Evolutionary conservation across 2,329 filamentous ascomycete genomes (phyloP), one percentile per base, ranked within the genome.

Genomic region (Plenodomus tracheiphilus): DNA sequence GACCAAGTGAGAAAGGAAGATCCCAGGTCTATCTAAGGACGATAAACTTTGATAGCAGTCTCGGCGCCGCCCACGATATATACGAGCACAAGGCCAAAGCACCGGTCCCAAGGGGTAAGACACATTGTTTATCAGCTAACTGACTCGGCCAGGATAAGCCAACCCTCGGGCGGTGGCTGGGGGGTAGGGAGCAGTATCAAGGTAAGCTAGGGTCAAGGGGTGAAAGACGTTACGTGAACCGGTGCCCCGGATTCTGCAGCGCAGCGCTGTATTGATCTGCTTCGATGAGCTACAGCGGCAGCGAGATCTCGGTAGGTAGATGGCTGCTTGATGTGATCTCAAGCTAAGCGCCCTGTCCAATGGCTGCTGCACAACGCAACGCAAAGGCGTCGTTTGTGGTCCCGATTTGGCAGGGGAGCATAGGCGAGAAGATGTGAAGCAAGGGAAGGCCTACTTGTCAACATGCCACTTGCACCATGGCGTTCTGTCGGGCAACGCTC

Each of bases 391-490:
- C 53, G 43, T 47, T 45, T 54, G 60, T 61, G 49, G 45, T 48
- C 54, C 53, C 46, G 47, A 54, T 46, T 38, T 47, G 56, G 50
- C 43, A 56, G 58, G 58, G 53, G 45, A 44, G 52, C 45, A 34
- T 55, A 57, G 66, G 59, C 60, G 61, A 66, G 56, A 56, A 66
- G 61, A 63, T 53, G 51, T 22, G 45, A 60, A 53, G 65, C 62
- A 68, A 69, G 66, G 67, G 64, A 64, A 56, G 46, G 54, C 47
- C 21, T 58, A 64, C 62, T 58, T 67, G 62, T 66, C 62, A 66
- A 62, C 53, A 59, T 63, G 56, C 56, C 56, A 59, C 43, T 56
- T 43, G 47, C 41, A 46, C 49, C 32, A 57, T 58, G 61, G 61
- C 62, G 55, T 51, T 36, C 56, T 62, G 54, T 64, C 53, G 61